Evolutionary conservation across 257 asterid genomes (phyloP).

Genomic region (Knoxia roxburghii): DNA sequence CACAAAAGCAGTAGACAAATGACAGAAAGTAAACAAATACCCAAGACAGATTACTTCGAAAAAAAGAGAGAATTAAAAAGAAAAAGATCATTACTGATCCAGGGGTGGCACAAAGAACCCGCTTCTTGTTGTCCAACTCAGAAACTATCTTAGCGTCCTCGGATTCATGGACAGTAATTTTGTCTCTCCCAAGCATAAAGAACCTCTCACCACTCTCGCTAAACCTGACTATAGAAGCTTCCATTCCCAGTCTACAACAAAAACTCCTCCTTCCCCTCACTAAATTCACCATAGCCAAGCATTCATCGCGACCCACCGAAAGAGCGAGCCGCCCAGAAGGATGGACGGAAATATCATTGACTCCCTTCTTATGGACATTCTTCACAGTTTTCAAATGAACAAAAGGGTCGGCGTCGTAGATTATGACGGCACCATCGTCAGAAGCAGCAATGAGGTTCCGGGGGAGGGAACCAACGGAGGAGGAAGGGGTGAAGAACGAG

Average conservation of each 20-base stretch:
- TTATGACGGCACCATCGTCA: conserved; percentile 58
- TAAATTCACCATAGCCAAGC: conserved; percentile 85
- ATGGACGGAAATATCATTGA: conserved; percentile 69
- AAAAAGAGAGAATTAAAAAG: background rate
- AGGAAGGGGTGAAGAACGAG: conserved; percentile 59
- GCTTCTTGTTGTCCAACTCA: conserved; percentile 56
- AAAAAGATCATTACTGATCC: conserved; percentile 38
- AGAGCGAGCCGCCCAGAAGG: conserved; percentile 80
- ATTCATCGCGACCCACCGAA: conserved; percentile 76
- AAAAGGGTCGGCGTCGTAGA: conserved; percentile 87
- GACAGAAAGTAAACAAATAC: no score
- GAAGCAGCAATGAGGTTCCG: conserved; percentile 73
- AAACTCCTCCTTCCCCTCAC: conserved; percentile 82
- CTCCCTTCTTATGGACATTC: conserved; percentile 48
- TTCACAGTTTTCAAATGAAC: conserved; percentile 68
- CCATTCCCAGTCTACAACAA: conserved; percentile 64
- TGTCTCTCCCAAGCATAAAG: conserved; percentile 64
- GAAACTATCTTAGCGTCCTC: conserved; percentile 61
- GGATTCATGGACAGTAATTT: conserved; percentile 59
- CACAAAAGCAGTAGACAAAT: no score
- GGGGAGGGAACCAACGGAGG: conserved; percentile 53
- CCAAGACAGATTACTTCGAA: background rate
- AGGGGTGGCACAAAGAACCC: conserved; percentile 69
- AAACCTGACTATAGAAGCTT: conserved; percentile 58
- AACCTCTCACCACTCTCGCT: conserved; percentile 55